phyloP scores from a whole-genome alignment of 352 stramenopile genomes.

The Ophiocytium majus region DNA sequence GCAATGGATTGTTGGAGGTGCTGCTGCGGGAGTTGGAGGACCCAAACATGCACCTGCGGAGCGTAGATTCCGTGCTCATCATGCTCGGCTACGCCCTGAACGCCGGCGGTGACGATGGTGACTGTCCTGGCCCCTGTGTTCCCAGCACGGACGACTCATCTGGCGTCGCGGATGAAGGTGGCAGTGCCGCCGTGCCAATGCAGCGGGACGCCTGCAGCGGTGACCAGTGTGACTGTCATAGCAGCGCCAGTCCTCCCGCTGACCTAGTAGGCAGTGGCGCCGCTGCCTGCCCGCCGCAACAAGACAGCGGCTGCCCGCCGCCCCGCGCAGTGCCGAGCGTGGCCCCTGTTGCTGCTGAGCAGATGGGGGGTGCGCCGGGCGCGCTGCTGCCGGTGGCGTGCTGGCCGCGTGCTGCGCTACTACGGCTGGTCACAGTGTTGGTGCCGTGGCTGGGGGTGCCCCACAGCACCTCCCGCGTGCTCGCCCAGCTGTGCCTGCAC shows the following conservation, averaged over 20 bases:
- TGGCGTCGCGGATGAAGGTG: too few relatives aligned
- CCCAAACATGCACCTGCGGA: not conserved
- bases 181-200: too few relatives aligned
- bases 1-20: not conserved
- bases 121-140: too few relatives aligned
- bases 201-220: not conserved
- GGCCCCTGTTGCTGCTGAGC: not conserved
- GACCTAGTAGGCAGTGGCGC: too few relatives aligned
- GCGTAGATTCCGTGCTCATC: not conserved
- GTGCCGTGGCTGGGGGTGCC: slow-evolving; percentile 12
- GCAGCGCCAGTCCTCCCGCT: too few relatives aligned
- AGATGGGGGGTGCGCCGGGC: not conserved
- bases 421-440: not conserved
- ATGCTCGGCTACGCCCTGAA: slow-evolving; percentile 24
- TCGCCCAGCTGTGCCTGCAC: not conserved
- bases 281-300: too few relatives aligned
- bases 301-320: too few relatives aligned
- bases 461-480: not conserved
- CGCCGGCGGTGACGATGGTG: not conserved
- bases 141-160: too few relatives aligned
- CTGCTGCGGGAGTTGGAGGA: not conserved
- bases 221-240: too few relatives aligned
- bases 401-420: not conserved
- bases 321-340: too few relatives aligned
- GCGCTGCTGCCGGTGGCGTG: not conserved